Conservation (phyloP, 164 flowering plant species). For the Dillenia suffruticosa region DNA sequence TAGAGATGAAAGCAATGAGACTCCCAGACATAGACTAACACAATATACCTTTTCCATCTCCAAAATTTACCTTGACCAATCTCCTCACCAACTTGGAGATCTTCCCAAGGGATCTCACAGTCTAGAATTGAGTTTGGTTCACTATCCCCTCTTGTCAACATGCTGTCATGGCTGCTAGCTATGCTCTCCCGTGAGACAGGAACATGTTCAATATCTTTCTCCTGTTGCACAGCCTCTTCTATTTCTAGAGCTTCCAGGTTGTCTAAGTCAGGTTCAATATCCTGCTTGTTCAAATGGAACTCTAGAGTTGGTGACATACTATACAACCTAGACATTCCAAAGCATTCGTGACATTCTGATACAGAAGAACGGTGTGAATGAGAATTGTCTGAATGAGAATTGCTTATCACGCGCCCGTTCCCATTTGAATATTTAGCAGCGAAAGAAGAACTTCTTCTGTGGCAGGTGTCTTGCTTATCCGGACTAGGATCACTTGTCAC, state of each 20-base stretch:
- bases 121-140: conserved; percentile 27
- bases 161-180: conserved; percentile 24
- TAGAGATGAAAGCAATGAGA: background rate
- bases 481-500: conserved; percentile 3
- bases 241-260: conserved; percentile 17
- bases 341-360: conserved; percentile 22
- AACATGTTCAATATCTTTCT: conserved; percentile 17
- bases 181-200: conserved; percentile 30
- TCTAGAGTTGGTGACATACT: background rate
- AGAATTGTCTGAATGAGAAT: conserved; percentile 2
- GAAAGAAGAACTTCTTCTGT: conserved; percentile 8
- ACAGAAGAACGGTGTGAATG: conserved; percentile 7
- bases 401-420: conserved; percentile 6
- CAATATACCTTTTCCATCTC: background rate
- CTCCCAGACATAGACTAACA: background rate
- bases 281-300: conserved; percentile 7
- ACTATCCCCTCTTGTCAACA: conserved; percentile 35
- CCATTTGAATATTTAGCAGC: conserved; percentile 10
- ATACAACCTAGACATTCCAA: conserved; percentile 6
- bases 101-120: conserved; percentile 72
- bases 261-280: conserved; percentile 6
- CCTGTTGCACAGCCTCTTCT: conserved; percentile 19
- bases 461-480: conserved; percentile 4
- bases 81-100: conserved; percentile 58
- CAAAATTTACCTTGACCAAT: conserved; percentile 61